Evolutionary conservation across 2,329 filamentous ascomycete genomes (phyloP).

Genomic region (Pestalotiopsis sp.): DNA sequence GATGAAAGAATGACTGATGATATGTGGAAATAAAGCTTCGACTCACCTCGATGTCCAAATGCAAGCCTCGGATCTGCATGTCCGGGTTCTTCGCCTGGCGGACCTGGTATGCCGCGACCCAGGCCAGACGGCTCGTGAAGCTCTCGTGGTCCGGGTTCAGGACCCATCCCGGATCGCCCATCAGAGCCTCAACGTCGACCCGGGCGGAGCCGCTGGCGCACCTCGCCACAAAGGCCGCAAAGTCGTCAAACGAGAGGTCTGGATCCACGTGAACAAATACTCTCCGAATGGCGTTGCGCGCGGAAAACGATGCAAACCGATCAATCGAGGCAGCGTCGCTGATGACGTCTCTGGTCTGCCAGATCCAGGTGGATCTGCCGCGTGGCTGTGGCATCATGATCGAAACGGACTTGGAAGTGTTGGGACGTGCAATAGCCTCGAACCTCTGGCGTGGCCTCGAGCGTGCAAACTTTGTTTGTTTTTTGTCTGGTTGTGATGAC

Average conservation of each 20-base stretch:
- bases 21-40: background rate
- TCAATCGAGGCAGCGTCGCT: background rate
- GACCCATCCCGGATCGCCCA: slow-evolving; percentile 1
- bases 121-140: background rate
- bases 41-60: background rate
- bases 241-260: background rate
- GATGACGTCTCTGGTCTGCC: background rate
- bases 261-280: background rate
- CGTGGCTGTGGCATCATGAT: background rate
- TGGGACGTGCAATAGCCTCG: background rate
- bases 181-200: background rate
- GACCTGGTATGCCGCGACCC: background rate
- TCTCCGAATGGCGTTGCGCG: background rate
- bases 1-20: background rate
- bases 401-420: background rate
- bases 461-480: background rate
- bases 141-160: background rate
- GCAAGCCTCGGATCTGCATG: background rate
- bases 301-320: background rate
- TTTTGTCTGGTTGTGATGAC: too few relatives aligned
- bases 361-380: background rate
- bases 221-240: background rate
- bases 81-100: background rate
- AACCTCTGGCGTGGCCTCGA: background rate
- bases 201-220: background rate